Evolutionary conservation across 768 basidiomycete species (phyloP).

Genomic region (Tulasnella sp.): DNA sequence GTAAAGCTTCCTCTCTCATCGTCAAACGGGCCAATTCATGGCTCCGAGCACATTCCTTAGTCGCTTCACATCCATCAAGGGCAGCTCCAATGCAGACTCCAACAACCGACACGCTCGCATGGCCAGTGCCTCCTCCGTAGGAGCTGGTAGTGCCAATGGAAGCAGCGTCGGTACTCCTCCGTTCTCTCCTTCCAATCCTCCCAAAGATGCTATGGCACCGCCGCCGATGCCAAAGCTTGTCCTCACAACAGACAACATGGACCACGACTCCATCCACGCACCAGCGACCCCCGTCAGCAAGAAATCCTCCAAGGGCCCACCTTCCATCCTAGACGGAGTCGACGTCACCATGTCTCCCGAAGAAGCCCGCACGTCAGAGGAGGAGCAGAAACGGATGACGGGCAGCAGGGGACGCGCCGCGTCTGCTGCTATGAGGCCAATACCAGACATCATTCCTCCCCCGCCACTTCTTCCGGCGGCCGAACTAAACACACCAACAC

Average conservation of each 20-base stretch:
- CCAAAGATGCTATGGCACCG: not conserved
- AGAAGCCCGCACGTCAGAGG: constrained; percentile 19
- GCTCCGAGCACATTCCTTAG: constrained; percentile 27
- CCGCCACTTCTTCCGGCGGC: not conserved
- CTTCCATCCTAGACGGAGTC: constrained; percentile 5
- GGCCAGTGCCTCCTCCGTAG: constrained; percentile 19
- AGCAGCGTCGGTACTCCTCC: not conserved
- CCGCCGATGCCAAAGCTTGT: constrained; percentile 20
- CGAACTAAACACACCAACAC: constrained; percentile 16
- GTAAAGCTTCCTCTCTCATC: not conserved
- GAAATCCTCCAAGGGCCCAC: not conserved
- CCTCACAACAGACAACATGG: constrained; percentile 17
- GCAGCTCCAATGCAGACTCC: constrained; percentile 1
- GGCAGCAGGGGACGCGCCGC: not conserved
- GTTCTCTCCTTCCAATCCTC: not conserved
- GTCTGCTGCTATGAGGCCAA: not conserved
- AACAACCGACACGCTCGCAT: constrained; percentile 25
- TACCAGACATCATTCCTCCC: not conserved
- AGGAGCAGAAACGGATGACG: constrained; percentile 7
- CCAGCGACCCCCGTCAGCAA: constrained; percentile 24
- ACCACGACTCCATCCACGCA: constrained; percentile 12
- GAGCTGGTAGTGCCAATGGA: not conserved
- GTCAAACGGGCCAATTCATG: not conserved
- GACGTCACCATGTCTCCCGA: constrained; percentile 17
- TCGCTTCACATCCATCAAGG: constrained; percentile 21